Evolutionary conservation across 2,329 filamentous ascomycete genomes (phyloP), one percentile per base, ranked within the genome.

Genomic region (Fusarium agapanthi): DNA sequence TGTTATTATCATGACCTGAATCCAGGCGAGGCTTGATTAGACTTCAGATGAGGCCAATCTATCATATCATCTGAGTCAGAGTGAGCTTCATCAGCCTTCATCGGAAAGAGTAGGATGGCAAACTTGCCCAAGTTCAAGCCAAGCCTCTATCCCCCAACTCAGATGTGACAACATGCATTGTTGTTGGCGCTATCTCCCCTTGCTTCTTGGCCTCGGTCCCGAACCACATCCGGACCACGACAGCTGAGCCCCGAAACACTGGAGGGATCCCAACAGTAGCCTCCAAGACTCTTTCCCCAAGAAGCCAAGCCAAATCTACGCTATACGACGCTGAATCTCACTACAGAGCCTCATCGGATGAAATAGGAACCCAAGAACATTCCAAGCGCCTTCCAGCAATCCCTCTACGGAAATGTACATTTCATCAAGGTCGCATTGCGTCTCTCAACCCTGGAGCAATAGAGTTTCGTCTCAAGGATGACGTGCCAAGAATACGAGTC

Each of bases 401-500:
- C 26, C 11, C 15, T 18, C 16, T 16, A 50, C 26, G n/a, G 28
- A 16, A 40, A 24, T 24, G 32, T 11, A 7, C 11, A 5, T 14
- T 32, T 20, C 26, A 1, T 1, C 22, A 35, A 43, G 10, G n/a
- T 51, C 48, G 13, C 51, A 51, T 11, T 30, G 4, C 18, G 4
- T 38, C 20, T 16, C 10, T 4, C 9, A 59, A 5, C 44, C 48
- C 41, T 38, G 37, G 6, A 16, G 8, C 7, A 55, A 20, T 22
- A 50, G 11, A 38, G 7, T 22, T 13, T 38, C 18, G n/a, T 26
- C 37, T 51, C 20, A 26, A 38, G 22, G 35, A 30, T 16, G 32
- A 34, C 14, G 26, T 26, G 64, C 64, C 64, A 66, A 66, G 64
- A 41, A n/a, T 16, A 28, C 41, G 14, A 15, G 30, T 28, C 35